These are phyloP conservation scores for Vaccinium macrocarpon DNA, from an alignment of 148 eudicot genomes.

Conservation along the genomic window DNA sequence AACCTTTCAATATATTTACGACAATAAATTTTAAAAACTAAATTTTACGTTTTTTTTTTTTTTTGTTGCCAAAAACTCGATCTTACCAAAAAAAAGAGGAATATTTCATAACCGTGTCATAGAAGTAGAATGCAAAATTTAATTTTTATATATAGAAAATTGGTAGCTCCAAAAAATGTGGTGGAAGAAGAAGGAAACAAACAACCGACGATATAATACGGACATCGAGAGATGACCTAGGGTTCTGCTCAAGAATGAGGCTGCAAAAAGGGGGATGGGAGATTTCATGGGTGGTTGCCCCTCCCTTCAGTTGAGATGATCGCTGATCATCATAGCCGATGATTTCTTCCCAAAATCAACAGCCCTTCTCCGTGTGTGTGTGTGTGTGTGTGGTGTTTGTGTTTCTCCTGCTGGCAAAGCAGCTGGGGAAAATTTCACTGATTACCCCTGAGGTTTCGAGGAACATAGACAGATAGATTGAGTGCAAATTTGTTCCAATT, in stretches of 20 bases:
- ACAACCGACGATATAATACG: neutral
- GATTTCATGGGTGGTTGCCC: neutral
- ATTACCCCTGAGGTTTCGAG: neutral
- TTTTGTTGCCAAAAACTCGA: too few species aligned
- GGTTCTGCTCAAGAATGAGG: neutral
- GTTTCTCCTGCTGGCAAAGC: neutral
- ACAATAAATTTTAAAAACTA: too few species aligned
- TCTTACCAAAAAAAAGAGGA: too few species aligned
- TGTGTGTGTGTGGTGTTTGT: neutral
- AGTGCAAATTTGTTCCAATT: neutral
- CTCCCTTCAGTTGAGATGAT: neutral
- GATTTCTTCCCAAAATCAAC: slow-evolving; percentile 1
- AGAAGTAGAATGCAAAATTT: too few species aligned
- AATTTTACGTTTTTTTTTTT: too few species aligned
- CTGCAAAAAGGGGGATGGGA: neutral
- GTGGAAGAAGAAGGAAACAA: too few species aligned
- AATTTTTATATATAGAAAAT: too few species aligned
- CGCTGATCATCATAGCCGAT: neutral
- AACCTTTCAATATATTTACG: too few species aligned
- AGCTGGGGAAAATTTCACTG: neutral
- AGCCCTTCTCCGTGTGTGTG: neutral
- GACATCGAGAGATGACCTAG: neutral
- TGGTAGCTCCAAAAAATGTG: too few species aligned
- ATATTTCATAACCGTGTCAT: too few species aligned
- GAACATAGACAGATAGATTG: neutral